Percentiles rank a stretch among this genome's conserved stretches.
Conservation (phyloP, 768 basidiomycete genomes). For the Cubamyces lactineus region DNA sequence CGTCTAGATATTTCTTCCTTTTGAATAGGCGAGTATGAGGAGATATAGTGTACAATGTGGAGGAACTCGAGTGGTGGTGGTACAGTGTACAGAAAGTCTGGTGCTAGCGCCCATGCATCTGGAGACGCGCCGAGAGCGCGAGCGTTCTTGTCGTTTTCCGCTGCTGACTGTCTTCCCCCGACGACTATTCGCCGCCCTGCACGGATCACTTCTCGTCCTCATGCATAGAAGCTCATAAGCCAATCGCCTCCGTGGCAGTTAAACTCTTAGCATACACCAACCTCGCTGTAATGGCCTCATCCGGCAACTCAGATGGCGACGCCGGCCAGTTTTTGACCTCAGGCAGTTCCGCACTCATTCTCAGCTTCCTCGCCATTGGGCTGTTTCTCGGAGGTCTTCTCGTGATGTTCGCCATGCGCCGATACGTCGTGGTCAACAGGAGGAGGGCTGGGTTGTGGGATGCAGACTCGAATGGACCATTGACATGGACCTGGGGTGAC, state of each 20-base stretch:
- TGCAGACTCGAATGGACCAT: background rate
- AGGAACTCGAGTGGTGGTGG: too few species aligned
- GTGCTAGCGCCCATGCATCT: too few species aligned
- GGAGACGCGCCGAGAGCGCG: too few species aligned
- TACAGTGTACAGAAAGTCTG: too few species aligned
- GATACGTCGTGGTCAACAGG: conserved; percentile 13
- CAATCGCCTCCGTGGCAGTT: background rate
- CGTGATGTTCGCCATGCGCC: conserved; percentile 44
- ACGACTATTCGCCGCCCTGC: too few species aligned
- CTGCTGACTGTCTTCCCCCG: too few species aligned
- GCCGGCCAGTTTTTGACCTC: conserved; percentile 33
- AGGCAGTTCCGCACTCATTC: conserved; percentile 54
- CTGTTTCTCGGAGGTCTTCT: conserved; percentile 55
- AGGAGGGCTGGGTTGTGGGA: conserved; percentile 3
- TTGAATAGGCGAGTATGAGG: too few species aligned
- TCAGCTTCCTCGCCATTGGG: conserved; percentile 62
- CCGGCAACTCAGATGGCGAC: background rate
- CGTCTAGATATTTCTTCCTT: too few species aligned
- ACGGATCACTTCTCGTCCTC: too few species aligned
- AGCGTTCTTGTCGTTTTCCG: too few species aligned
- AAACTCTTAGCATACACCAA: background rate
- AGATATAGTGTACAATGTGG: too few species aligned
- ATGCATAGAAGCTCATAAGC: too few species aligned
- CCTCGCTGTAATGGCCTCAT: background rate
- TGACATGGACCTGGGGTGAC: conserved; percentile 3